Base-by-base conservation (phyloP, 2,329 filamentous ascomycete genomes). In the Trichoderma polysporum region DNA sequence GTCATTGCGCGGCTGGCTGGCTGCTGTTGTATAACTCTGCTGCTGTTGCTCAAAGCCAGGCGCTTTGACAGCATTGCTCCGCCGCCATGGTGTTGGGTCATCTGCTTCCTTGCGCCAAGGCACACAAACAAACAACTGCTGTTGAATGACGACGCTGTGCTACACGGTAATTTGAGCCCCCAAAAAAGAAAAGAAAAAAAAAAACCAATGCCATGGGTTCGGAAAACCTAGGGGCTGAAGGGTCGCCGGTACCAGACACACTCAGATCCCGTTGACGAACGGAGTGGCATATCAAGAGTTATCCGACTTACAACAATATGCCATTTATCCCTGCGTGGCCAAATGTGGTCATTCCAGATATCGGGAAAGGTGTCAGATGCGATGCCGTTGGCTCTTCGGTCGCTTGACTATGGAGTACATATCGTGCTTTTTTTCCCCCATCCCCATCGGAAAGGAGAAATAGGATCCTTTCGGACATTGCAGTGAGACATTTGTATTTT, bases 1-100 rank as follows among this genome's bases (percentile, higher is more conserved):
- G 50, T 15, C 41, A 31, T 66, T 39, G 56, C 19, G 35, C 31
- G 6, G 35, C 25, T 39, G 39, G n/a, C 27, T 22, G 6, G 27
- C n/a, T 47, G 35, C 25, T 63, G 49, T 45, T 33, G 60, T 56
- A 45, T 8, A n/a, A 64, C 27, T 62, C 31, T 50, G 29, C 15
- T 17, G 56, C 47, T 52, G 47, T 39, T 61, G 33, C 22, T 19
- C 4, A 22, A 25, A 63, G 47, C 19, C 19, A 63, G 50, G 19
- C 27, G 47, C 60, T 56, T 64, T 56, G 60, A 56, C 39, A 25
- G 19, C 29, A 33, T 22, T 27, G 37, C 29, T 54, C 61, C 50
- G 37, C 39, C 50, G 39, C 60, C 60, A 37, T 45, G 60, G 60
- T 35, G 60, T 64, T 64, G 60, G 60, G 19, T 54, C 31, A 19